Base-by-base conservation (phyloP, 345 rosid genomes). In the Linum tenue region DNA sequence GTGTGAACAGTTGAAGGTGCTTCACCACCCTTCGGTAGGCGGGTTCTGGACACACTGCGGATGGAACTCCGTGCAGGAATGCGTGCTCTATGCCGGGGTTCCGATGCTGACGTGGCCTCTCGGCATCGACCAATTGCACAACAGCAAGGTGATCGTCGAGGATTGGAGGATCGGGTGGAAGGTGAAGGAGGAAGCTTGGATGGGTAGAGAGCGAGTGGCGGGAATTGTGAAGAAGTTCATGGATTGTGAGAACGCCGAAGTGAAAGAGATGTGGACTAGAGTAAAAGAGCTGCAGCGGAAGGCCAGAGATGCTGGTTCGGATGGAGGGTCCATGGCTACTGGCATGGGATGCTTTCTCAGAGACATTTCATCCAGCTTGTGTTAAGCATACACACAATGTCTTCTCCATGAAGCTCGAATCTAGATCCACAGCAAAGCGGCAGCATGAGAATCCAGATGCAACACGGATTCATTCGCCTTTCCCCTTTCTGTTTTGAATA, bases 261-360 rank as follows among this genome's bases (percentile, higher is more conserved):
- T 67, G 37, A 72, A 68, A 60, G 74, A 73, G 44, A 70, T 72
- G 73, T 71, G 78, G 71, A 63, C 14, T 64, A 75, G 76, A 66
- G 76, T 69, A 0, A 75, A 43, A 43, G 59, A 72, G 43, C 7
- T 81, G 0, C 59, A 65, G 31, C 59, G 70, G 40, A 39, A 55
- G 5, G 79, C 79, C 59, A 42, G 53, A 64, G 50, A 37, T 22
- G 85, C 81, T 22, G 61, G 79, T 41, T 17, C 65, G 15, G 48
- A 69, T 42, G 78, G 70, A 41, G 81, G 80, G 41, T 79, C 86
- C 3, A 22, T 22, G 31, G 31, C 31, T 22, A 22, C 31, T 22
- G 31, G 31, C 0, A 22, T 22, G 31, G 31, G 31, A 22, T 22
- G 31, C 31, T 22, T 22, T 22, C 31, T 22, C 31, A 22, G 31